Base-by-base conservation (phyloP, 2,329 filamentous ascomycete genomes). In the Nothophaeocryptopus gaeumannii region DNA sequence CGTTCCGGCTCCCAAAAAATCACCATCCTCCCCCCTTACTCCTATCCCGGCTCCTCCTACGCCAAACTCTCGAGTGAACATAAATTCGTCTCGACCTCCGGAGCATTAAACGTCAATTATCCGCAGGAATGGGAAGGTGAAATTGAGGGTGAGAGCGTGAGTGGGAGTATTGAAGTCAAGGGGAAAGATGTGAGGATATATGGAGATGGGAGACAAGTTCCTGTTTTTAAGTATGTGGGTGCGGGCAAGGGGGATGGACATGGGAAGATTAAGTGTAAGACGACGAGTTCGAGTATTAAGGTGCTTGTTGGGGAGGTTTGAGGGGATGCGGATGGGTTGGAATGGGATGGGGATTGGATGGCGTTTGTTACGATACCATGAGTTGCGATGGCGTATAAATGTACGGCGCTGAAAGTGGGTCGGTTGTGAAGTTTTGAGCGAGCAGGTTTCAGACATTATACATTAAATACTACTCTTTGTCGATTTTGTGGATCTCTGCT, bases 41-140 rank as follows among this genome's bases (percentile, higher is more conserved):
- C 60, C 20, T 50, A 58, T 11, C 34, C 53, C 1, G 57, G 58
- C 0, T 40, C 61, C 5, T 53, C 43, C 1, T 53, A 55, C 36
- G 39, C 42, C 1, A 59, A 62, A 2, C 44, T 74, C 11, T 55
- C 54, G 1, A 69, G 68, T 16, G 55, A 56, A 7, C 72, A 75
- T 38, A 69, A 63, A 31, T 69, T 60, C 20, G 58, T 58, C 2
- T 70, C 67, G 3, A 49, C 46, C 3, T 59, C 53, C 20, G 63
- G 62, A 3, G 66, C 70, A 3, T 62, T 75, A 8, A 57, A 66
- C 8, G 43, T 75, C 5, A 55, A 55, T 1, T 74, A 75, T 51
- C 71, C 73, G 3, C 59, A 69, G 32, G 67, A 70, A 44, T 75
- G 73, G 73, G 66, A 70, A 37, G 73, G 72, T 5, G 53, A 56